Conservation (phyloP, 495 filamentous ascomycete genomes). For the Neurospora africana region DNA sequence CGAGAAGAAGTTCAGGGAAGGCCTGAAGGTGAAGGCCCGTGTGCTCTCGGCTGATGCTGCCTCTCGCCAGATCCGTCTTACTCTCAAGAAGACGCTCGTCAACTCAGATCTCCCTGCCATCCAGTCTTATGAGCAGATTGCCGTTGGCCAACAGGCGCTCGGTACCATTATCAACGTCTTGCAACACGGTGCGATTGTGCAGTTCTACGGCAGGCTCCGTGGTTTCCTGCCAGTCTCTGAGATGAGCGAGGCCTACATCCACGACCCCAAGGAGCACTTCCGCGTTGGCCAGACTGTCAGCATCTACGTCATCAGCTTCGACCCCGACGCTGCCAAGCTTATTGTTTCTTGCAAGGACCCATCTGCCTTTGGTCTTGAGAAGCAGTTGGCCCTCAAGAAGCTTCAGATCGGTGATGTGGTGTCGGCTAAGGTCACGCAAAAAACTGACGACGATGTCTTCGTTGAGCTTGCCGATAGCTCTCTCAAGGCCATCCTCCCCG, state of each 20-base stretch:
- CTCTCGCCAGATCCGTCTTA: constrained; percentile 73
- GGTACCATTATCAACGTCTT: constrained; percentile 79
- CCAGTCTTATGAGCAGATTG: constrained; percentile 60
- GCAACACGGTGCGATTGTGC: constrained; percentile 71
- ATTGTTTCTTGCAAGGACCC: constrained; percentile 91
- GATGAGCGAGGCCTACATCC: constrained; percentile 95
- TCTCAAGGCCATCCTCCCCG: constrained; percentile 61
- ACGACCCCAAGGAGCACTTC: constrained; percentile 82
- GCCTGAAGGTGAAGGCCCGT: constrained; percentile 67
- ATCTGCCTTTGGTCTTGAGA: constrained; percentile 58
- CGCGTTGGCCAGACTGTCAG: constrained; percentile 80
- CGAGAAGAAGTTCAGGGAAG: constrained; percentile 90
- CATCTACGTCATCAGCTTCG: constrained; percentile 70
- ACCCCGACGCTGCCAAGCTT: constrained; percentile 57
- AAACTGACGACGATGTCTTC: constrained; percentile 67
- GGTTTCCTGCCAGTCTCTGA: constrained; percentile 87
- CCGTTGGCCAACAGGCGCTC: constrained; percentile 59
- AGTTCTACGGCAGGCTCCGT: constrained; percentile 75
- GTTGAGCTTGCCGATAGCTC: constrained; percentile 62
- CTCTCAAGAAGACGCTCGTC: constrained; percentile 86
- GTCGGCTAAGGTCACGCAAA: constrained; percentile 70
- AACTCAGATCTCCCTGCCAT: constrained; percentile 72
- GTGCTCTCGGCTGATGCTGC: constrained; percentile 70
- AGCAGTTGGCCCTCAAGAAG: constrained; percentile 62
- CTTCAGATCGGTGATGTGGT: constrained; percentile 62